A percentile compares a stretch with the other conserved stretches of the same genome.
Evolutionary conservation across 2,329 filamentous ascomycete species (phyloP).

Genomic region (Pochonia chlamydosporia): DNA sequence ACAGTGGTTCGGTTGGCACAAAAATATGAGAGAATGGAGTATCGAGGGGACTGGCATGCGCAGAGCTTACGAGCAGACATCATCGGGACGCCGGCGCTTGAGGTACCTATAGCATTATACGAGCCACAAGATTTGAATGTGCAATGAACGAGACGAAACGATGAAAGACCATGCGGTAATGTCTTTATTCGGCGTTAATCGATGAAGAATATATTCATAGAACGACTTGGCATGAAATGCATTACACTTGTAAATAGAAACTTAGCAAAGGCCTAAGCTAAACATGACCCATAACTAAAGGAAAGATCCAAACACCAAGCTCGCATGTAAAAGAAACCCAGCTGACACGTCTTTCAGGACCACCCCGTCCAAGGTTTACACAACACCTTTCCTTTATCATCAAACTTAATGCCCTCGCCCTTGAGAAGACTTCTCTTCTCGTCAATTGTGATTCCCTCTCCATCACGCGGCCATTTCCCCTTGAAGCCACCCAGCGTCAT

Average conservation of each 20-base stretch:
- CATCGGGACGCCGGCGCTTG: constrained; percentile 33
- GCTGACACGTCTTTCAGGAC: constrained; percentile 12
- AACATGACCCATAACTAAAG: background rate
- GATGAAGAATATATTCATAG: no score
- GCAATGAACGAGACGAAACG: background rate
- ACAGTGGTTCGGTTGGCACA: constrained; percentile 46
- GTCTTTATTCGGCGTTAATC: background rate
- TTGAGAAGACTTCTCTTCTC: constrained; percentile 59
- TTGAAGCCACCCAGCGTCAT: constrained; percentile 68
- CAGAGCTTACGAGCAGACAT: constrained; percentile 35
- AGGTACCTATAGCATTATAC: constrained; percentile 30
- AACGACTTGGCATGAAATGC: no score
- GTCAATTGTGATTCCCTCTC: constrained; percentile 55
- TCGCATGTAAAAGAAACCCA: background rate
- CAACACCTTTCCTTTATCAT: constrained; percentile 52
- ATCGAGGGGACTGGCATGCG: constrained; percentile 35
- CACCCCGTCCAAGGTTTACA: constrained; percentile 49
- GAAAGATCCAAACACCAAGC: background rate
- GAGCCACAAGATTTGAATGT: constrained; percentile 13
- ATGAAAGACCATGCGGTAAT: background rate
- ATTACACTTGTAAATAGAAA: background rate
- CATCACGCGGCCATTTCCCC: constrained; percentile 57
- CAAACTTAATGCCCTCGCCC: constrained; percentile 60
- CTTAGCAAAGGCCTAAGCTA: background rate
- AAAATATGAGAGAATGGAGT: constrained; percentile 50